Base-by-base conservation (phyloP, 441 rosid genomes). In the Oxalis stricta region DNA sequence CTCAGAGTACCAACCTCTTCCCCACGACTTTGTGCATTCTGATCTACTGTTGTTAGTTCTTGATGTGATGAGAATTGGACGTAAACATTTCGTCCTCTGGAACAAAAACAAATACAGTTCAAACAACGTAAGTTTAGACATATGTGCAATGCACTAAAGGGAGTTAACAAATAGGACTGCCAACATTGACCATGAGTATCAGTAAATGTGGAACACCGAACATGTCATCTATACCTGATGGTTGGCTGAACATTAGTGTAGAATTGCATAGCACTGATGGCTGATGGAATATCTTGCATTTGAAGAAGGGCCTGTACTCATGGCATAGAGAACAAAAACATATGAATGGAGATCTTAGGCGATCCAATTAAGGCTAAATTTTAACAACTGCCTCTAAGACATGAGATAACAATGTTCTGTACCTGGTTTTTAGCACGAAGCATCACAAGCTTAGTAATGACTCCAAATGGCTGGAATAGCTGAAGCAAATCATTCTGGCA, bases 351-450 rank as follows among this genome's bases (percentile, higher is more conserved):
- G 19, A 28, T 17, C 21, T 18, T 31, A 30, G 19, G 18, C 42
- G 38, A 13, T 23, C 5, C 21, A 62, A 18, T 17, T 32, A n/a
- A n/a, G n/a, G n/a, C 20, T 32, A 50, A 31, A 20, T 19, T 21
- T 35, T 54, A 51, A 50, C 15, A 56, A 17, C 3, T n/a, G 31
- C n/a, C 47, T 38, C 26, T 26, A 36, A 31, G 43, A 19, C 17
- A 53, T 29, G 38, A 20, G 9, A n/a, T n/a, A 15, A 22, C 18
- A 12, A 30, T 53, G 37, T 36, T 24, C 52, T 15, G 53, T 48
- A 83, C 99, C 99, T 91, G 99, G 64, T 86, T 91, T 72, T 91
- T 91, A 22, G 98, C 98, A 12, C 96, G 72, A 41, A 91, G 95
- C 99, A 91, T 86, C 32, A 86, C 96, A 52, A 91, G 94, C 77